Percentiles rank a stretch among this genome's conserved stretches.
These are phyloP conservation scores for Dalbergia oliveri DNA, from an alignment of 306 rosid genomes.

Conservation along the genomic window DNA sequence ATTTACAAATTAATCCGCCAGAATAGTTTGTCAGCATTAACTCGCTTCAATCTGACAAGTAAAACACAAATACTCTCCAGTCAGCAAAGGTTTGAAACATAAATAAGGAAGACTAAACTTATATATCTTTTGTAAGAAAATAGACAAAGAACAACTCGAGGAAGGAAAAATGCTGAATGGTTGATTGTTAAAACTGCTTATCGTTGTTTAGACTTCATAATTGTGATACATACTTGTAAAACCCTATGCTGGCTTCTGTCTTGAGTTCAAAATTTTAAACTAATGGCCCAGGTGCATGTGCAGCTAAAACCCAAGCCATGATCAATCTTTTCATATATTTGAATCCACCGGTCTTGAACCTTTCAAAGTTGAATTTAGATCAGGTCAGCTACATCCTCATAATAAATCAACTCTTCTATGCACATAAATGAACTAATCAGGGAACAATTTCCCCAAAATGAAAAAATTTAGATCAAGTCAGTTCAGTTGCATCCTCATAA, in stretches of 20 bases:
- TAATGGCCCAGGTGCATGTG: conserved; percentile 17
- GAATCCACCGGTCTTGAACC: conserved; percentile 36
- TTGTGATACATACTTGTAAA: conserved; percentile 29
- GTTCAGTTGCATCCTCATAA: conserved; percentile 28
- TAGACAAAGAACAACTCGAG: background rate
- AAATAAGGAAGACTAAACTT: background rate
- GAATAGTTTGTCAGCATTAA: conserved; percentile 27
- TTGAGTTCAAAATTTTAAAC: conserved; percentile 35
- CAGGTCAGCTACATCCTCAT: conserved; percentile 34
- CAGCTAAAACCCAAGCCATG: conserved; percentile 34
- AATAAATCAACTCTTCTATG: conserved; percentile 15
- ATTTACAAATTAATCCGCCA: conserved; percentile 26
- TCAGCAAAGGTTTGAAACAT: background rate
- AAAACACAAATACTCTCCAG: background rate
- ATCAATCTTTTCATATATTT: conserved; percentile 37
- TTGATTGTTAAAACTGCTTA: background rate
- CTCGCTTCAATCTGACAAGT: conserved; percentile 48
- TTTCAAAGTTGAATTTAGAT: conserved; percentile 35
- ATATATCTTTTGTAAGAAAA: background rate
- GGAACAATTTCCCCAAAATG: background rate
- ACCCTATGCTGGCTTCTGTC: conserved; percentile 31
- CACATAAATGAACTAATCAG: conserved; percentile 14
- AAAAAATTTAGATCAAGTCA: conserved; percentile 19
- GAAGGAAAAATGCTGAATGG: conserved; percentile 14
- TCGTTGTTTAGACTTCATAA: conserved; percentile 12